Evolutionary conservation across 148 eudicot species (phyloP).

Genomic region (Nyssa sinensis): DNA sequence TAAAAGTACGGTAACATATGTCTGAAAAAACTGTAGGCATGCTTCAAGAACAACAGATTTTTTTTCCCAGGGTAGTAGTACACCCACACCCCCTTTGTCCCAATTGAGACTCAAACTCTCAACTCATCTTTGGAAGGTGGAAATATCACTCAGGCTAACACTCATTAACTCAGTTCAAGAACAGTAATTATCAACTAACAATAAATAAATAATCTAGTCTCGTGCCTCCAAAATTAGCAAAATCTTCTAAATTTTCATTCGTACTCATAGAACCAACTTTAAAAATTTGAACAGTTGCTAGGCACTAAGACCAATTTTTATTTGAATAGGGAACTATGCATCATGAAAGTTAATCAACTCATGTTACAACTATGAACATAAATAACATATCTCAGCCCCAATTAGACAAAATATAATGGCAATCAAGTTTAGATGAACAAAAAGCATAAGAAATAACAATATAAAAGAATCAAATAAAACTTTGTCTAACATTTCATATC

Average conservation of each 20-base stretch:
- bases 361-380: neutral
- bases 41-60: no score
- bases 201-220: neutral
- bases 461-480: constrained; percentile 2
- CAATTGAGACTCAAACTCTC: no score
- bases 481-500: no score
- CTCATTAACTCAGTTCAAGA: neutral
- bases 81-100: no score
- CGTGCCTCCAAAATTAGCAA: neutral
- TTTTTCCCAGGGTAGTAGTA: no score
- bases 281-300: constrained; percentile 1
- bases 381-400: neutral
- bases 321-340: neutral
- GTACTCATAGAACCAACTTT: neutral
- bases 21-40: neutral
- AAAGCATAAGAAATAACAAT: no score
- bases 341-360: neutral
- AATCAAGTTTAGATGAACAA: neutral
- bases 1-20: neutral
- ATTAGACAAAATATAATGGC: neutral
- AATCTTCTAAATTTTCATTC: no score
- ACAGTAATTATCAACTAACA: neutral
- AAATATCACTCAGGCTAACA: no score
- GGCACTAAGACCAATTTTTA: neutral
- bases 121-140: no score